phyloP scores from a whole-genome alignment of 495 filamentous ascomycete species.

The Trypethelium eluteriae region DNA sequence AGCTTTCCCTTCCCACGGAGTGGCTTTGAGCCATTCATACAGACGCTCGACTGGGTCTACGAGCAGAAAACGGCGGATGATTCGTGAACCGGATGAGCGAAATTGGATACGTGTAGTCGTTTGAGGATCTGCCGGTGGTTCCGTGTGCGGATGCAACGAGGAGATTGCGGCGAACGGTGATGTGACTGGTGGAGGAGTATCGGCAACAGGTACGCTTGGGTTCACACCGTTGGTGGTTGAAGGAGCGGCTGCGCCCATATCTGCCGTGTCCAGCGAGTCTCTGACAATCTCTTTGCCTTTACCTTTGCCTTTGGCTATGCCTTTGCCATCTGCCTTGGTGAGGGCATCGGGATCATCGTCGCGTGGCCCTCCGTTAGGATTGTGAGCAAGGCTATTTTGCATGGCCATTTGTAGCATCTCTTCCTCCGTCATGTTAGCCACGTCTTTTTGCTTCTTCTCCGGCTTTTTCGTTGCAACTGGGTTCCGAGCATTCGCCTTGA shows the following conservation, averaged over 20 bases:
- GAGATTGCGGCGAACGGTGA: conserved; percentile 57
- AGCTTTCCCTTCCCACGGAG: conserved; percentile 65
- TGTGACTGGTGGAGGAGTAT: conserved; percentile 31
- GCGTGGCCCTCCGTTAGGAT: conserved; percentile 25
- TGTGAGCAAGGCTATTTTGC: conserved; percentile 66
- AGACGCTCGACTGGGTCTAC: conserved; percentile 72
- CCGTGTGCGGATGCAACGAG: conserved; percentile 61
- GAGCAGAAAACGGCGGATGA: conserved; percentile 75
- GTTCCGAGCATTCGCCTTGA: conserved; percentile 80
- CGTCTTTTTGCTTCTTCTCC: conserved; percentile 56
- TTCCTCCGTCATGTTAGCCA: conserved; percentile 88
- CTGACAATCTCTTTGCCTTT: conserved; percentile 49
- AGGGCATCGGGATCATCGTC: conserved; percentile 75
- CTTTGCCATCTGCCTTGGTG: conserved; percentile 51
- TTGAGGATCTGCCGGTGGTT: conserved; percentile 60
- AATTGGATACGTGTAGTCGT: conserved; percentile 85
- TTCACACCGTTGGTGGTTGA: conserved; percentile 15
- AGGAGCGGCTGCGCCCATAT: conserved; percentile 20
- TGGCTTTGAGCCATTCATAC: conserved; percentile 94
- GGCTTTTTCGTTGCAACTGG: conserved; percentile 77
- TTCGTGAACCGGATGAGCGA: conserved; percentile 66
- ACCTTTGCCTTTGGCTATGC: conserved; percentile 44
- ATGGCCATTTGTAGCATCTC: conserved; percentile 93
- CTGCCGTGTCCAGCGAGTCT: conserved; percentile 31
- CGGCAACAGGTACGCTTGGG: conserved; percentile 29